phyloP scores from a whole-genome alignment of 108 stramenopile genomes.

The Cyclotella atomus region DNA sequence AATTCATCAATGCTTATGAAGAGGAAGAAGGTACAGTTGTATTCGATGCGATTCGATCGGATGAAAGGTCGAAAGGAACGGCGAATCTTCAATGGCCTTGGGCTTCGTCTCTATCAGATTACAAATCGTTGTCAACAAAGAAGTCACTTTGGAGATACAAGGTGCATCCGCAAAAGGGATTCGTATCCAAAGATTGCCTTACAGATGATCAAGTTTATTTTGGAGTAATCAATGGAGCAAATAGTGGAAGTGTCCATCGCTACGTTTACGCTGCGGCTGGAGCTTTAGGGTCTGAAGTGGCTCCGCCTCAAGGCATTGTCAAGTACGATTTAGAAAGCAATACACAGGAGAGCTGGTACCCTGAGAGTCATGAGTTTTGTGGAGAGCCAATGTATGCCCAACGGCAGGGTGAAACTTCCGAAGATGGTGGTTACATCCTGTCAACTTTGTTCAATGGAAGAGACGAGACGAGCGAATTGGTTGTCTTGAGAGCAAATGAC shows the following conservation, averaged over 20 bases:
- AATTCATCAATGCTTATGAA: conserved; percentile 83
- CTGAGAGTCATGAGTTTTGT: conserved; percentile 76
- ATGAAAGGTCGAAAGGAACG: conserved; percentile 25
- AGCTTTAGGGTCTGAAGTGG: conserved; percentile 53
- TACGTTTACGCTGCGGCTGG: conserved; percentile 76
- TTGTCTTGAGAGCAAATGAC: conserved; percentile 64
- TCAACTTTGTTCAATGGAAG: conserved; percentile 70
- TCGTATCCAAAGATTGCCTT: conserved; percentile 63
- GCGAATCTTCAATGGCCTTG: conserved; percentile 65
- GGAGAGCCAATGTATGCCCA: conserved; percentile 89
- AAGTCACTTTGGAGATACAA: conserved; percentile 78
- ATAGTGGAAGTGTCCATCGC: conserved; percentile 65
- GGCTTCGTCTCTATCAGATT: conserved; percentile 63
- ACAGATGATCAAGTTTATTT: conserved; percentile 71
- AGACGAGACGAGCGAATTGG: conserved; percentile 63
- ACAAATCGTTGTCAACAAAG: conserved; percentile 49
- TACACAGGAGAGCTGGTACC: conserved; percentile 69
- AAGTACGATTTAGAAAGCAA: conserved; percentile 60
- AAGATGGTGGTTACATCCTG: conserved; percentile 79
- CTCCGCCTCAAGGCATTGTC: conserved; percentile 86
- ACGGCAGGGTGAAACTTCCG: conserved; percentile 34
- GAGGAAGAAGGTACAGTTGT: conserved; percentile 63
- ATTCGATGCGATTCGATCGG: conserved; percentile 81
- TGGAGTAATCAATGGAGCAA: conserved; percentile 69
- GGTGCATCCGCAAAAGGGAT: conserved; percentile 49